phyloP scores from a whole-genome alignment of 2,329 filamentous ascomycete species.

The Curvularia eragrostidis region DNA sequence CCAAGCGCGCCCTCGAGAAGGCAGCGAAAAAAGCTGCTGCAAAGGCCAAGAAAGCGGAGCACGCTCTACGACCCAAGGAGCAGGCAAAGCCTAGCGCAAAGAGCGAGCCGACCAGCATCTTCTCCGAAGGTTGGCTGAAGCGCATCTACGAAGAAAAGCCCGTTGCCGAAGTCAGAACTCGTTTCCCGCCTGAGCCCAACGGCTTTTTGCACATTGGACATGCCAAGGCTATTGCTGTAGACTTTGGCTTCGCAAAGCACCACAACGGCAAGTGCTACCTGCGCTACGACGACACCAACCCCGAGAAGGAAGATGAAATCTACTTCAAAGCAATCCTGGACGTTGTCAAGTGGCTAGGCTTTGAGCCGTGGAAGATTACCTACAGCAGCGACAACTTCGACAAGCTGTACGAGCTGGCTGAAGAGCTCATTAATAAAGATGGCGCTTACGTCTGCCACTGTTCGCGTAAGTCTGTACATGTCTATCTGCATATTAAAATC shows the following conservation, averaged over 20 bases:
- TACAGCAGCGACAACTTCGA: conserved; percentile 92
- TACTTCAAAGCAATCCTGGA: conserved; percentile 92
- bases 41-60: conserved; percentile 52
- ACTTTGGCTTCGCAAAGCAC: conserved; percentile 90
- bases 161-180: conserved; percentile 54
- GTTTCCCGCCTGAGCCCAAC: conserved; percentile 72
- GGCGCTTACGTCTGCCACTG: conserved; percentile 87
- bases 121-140: conserved; percentile 59
- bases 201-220: conserved; percentile 94
- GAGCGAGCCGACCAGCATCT: conserved; percentile 48
- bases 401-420: conserved; percentile 83
- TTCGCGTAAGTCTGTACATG: conserved; percentile 54
- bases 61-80: conserved; percentile 52
- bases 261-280: conserved; percentile 80
- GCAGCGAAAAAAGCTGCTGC: conserved; percentile 58
- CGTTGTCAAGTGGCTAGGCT: conserved; percentile 85
- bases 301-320: conserved; percentile 86
- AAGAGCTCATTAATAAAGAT: conserved; percentile 77
- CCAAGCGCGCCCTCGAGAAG: conserved; percentile 58
- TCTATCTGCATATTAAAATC: background rate
- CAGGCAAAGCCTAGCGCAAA: conserved; percentile 41
- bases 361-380: conserved; percentile 79
- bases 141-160: conserved; percentile 60
- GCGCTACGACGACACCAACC: conserved; percentile 94
- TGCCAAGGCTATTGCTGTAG: conserved; percentile 92